Base-by-base conservation (phyloP, 1,139 yeast species). In the Pichia sorboxylosa region DNA sequence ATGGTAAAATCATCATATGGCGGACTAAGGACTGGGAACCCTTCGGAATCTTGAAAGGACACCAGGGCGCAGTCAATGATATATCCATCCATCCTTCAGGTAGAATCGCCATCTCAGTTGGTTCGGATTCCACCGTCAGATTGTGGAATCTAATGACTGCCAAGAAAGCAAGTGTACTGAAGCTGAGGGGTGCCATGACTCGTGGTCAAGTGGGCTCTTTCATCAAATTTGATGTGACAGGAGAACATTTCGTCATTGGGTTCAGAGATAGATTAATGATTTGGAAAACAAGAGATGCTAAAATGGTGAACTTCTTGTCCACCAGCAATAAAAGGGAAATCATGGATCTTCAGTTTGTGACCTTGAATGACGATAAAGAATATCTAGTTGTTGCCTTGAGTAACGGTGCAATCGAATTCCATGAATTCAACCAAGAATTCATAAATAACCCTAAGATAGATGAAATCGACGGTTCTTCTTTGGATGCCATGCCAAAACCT, bases 81-180 rank as follows among this genome's bases (percentile, higher is more conserved):
- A 51, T 90, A 31, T 80, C 87, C 23, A 80, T 90, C 30, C 99
- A 90, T 54, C 94, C 94, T 13, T 65, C 85, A n/a, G 95, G 94
- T 13, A 70, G 85, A 57, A 75, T 90, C 34, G 96, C 95, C 7
- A 72, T 92, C 22, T 79, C 93, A 37, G 94, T 84, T 5, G 83
- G 94, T 31, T 74, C 70, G 27, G 98, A 90, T 57, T 70, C 70
- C 41, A 80, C 94, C 8, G 66, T 92, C 25, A 66, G 92, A 48
- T 64, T 90, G 40, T 90, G 98, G 98, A 90, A 90, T 52, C 63
- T 92, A 46, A 85, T 90, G 97, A 87, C 97, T 4, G 94, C 85
- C n/a, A 82, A 83, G 52, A 87, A 85, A 58, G 97, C 98, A 6
- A 87, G 94, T 2, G 66, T 73, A 8, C 61, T 85, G 52, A 84